Evolutionary conservation across 495 filamentous ascomycete species (phyloP).

Genomic region (Daldinia bambusicola): DNA sequence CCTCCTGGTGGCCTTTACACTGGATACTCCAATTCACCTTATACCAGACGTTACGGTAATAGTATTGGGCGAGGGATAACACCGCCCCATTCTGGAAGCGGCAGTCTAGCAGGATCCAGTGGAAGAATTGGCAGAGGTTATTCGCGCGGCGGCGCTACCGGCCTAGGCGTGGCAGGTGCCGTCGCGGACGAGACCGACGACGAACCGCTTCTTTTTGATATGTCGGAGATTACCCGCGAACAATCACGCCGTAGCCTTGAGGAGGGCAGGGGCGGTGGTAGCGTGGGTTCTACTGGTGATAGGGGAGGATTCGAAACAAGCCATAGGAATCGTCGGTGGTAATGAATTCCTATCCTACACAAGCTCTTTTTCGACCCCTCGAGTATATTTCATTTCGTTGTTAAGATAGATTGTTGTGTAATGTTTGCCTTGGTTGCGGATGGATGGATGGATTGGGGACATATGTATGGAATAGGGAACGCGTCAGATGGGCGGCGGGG

Average conservation of each 20-base stretch:
- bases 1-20: slow-evolving; percentile 48
- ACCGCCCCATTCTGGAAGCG: slow-evolving; percentile 50
- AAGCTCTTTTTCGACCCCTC: neutral
- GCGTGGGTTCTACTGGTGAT: slow-evolving; percentile 47
- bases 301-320: slow-evolving; percentile 49
- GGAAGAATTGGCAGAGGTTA: slow-evolving; percentile 65
- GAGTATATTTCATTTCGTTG: slow-evolving; percentile 18
- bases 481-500: neutral
- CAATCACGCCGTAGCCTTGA: slow-evolving; percentile 77
- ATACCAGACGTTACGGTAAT: slow-evolving; percentile 50
- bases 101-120: slow-evolving; percentile 60
- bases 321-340: slow-evolving; percentile 49
- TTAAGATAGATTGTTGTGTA: slow-evolving; percentile 23
- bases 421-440: slow-evolving; percentile 15
- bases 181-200: slow-evolving; percentile 70
- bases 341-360: slow-evolving; percentile 14
- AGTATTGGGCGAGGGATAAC: slow-evolving; percentile 44
- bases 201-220: slow-evolving; percentile 85
- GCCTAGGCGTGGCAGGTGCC: slow-evolving; percentile 57
- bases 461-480: slow-evolving; percentile 18
- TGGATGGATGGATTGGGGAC: slow-evolving; percentile 9
- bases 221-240: slow-evolving; percentile 79
- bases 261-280: slow-evolving; percentile 66
- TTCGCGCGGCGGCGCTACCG: slow-evolving; percentile 57
- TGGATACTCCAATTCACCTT: slow-evolving; percentile 47